Conservation (phyloP, 306 rosid genomes). For the Rosa chinensis region DNA sequence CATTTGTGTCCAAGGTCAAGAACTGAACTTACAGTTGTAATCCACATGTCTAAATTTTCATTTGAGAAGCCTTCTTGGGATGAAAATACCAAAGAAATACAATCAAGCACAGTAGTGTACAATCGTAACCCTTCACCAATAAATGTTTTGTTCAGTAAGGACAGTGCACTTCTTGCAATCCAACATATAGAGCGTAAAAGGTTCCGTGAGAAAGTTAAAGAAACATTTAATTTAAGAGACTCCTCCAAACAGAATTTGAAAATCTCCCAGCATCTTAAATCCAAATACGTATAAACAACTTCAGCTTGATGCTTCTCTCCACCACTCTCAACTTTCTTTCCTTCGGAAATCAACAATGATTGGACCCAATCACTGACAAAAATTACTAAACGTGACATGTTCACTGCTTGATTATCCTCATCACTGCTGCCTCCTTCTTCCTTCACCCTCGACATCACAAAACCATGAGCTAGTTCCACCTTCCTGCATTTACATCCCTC, state of each 20-base stretch:
- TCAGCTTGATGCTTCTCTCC: slow-evolving; percentile 36
- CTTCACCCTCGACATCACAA: slow-evolving; percentile 44
- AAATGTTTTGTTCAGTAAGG: slow-evolving; percentile 32
- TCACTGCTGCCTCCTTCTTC: slow-evolving; percentile 28
- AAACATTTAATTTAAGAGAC: slow-evolving; percentile 47
- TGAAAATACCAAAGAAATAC: slow-evolving; percentile 69
- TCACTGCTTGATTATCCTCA: slow-evolving; percentile 51
- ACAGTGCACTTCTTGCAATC: slow-evolving; percentile 51
- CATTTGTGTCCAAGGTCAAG: slow-evolving; percentile 59
- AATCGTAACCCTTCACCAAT: slow-evolving; percentile 44
- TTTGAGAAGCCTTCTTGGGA: slow-evolving; percentile 70
- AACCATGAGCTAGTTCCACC: slow-evolving; percentile 59
- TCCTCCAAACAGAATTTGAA: slow-evolving; percentile 76
- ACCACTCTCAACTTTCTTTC: slow-evolving; percentile 39
- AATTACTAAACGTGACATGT: slow-evolving; percentile 51
- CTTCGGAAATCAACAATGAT: slow-evolving; percentile 69
- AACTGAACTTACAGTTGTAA: slow-evolving; percentile 47
- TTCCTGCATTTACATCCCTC: slow-evolving; percentile 63
- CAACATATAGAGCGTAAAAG: slow-evolving; percentile 56
- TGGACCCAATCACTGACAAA: slow-evolving; percentile 77
- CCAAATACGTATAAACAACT: slow-evolving; percentile 53
- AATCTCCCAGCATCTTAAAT: slow-evolving; percentile 79
- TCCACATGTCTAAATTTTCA: slow-evolving; percentile 75
- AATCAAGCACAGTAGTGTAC: slow-evolving; percentile 54
- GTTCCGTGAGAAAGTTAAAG: slow-evolving; percentile 62